Conservation (phyloP, 2,329 filamentous ascomycete species). For the Exophiala bonariae region DNA sequence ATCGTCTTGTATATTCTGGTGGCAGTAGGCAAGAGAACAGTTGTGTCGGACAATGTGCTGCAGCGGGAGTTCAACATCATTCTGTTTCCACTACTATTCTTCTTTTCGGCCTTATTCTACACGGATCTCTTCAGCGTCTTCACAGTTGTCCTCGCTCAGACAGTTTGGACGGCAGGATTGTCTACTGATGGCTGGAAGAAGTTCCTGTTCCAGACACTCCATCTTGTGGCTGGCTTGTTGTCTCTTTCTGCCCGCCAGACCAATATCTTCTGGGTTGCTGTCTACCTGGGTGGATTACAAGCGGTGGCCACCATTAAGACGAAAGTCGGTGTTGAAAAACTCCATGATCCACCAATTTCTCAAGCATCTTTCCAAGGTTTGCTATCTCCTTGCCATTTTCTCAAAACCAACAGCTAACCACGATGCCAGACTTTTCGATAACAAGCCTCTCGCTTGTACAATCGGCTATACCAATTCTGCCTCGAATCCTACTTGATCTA, state of each 20-base stretch:
- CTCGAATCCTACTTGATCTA: conserved; percentile 39
- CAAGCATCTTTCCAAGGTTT: conserved; percentile 53
- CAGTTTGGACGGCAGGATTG: conserved; percentile 36
- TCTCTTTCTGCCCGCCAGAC: conserved; percentile 84
- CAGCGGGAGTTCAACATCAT: conserved; percentile 50
- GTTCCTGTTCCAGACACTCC: conserved; percentile 29
- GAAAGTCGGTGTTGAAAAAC: conserved; percentile 33
- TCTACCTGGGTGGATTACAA: conserved; percentile 48
- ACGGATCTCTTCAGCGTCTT: conserved; percentile 85
- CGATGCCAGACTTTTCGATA: conserved; percentile 29
- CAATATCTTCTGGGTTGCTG: conserved; percentile 89
- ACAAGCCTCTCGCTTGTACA: conserved; percentile 61
- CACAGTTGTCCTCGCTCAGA: conserved; percentile 71
- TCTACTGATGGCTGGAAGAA: conserved; percentile 17
- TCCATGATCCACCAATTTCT: conserved; percentile 52
- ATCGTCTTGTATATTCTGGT: conserved; percentile 21
- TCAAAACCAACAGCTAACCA: conserved; percentile 4
- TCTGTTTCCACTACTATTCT: conserved; percentile 87
- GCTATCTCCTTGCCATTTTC: conserved; percentile 7
- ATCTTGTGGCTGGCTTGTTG: conserved; percentile 60
- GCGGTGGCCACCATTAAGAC: conserved; percentile 35
- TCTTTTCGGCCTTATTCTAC: conserved; percentile 94
- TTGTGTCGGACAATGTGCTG: conserved; percentile 53
- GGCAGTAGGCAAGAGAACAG: conserved; percentile 35
- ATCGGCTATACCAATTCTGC: conserved; percentile 42